Evolutionary conservation across 257 asterid species (phyloP).

Genomic region (Jacaranda copaia): DNA sequence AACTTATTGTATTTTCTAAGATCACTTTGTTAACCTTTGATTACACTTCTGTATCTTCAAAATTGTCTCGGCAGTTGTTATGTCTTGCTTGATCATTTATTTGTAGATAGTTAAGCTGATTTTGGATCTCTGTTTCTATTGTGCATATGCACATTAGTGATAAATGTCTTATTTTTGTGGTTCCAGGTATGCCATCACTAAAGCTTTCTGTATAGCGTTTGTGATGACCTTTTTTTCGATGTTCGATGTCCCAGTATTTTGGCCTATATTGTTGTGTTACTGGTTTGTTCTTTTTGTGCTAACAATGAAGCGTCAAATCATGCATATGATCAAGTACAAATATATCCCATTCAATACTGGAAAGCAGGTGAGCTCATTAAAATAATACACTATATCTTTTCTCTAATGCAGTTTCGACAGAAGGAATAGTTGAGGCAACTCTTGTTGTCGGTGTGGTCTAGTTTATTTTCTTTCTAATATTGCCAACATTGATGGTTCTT

Average conservation of each 20-base stretch:
- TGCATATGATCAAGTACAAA: conserved; percentile 92
- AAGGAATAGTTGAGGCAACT: neutral
- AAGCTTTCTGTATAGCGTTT: conserved; percentile 84
- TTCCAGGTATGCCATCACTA: conserved; percentile 91
- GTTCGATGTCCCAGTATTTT: conserved; percentile 92
- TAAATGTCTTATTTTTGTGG: conserved; percentile 18
- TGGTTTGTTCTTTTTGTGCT: conserved; percentile 87
- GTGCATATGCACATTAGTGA: neutral
- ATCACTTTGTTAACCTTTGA: neutral
- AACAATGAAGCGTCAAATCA: conserved; percentile 91
- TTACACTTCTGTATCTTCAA: neutral
- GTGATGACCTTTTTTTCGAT: conserved; percentile 85
- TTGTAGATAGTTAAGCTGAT: conserved; percentile 11
- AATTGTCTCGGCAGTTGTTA: neutral
- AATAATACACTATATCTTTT: neutral
- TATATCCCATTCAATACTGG: conserved; percentile 85
- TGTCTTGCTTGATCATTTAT: neutral
- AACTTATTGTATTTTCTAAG: neutral
- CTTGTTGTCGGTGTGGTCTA: neutral
- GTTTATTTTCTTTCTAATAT: neutral
- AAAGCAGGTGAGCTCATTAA: conserved; percentile 67
- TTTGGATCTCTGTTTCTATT: neutral
- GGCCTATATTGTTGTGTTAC: conserved; percentile 90
- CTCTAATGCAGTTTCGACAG: neutral
- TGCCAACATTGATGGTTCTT: conserved; percentile 9